A percentile compares a stretch with the other conserved stretches of the same genome.
These are phyloP conservation scores for Globisporangium canariense DNA, from an alignment of 352 stramenopile genomes.

Conservation along the genomic window DNA sequence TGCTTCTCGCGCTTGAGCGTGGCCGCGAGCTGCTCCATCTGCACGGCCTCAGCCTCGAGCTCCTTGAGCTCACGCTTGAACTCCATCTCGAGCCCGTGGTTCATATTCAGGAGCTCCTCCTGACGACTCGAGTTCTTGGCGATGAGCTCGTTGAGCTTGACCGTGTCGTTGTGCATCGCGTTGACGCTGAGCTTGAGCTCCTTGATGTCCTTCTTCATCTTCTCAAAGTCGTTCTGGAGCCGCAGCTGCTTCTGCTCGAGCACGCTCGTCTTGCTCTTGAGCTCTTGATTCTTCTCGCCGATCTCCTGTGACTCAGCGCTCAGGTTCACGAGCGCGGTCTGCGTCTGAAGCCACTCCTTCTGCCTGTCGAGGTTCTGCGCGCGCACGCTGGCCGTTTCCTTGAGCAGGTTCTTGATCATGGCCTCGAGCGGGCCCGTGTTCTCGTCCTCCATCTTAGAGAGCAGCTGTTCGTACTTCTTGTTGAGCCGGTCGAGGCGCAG, in stretches of 20 bases:
- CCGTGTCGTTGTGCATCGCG: constrained; percentile 90
- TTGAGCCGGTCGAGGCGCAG: constrained; percentile 91
- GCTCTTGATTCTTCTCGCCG: constrained; percentile 86
- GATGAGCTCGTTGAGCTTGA: constrained; percentile 92
- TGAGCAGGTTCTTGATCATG: constrained; percentile 91
- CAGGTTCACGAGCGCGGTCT: constrained; percentile 89
- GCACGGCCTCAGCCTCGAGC: constrained; percentile 75
- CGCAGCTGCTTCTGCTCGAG: constrained; percentile 88
- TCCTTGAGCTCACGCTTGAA: constrained; percentile 91
- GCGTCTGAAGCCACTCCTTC: constrained; percentile 88
- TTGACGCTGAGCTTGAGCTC: constrained; percentile 65
- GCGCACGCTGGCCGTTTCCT: constrained; percentile 78
- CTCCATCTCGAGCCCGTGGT: constrained; percentile 87
- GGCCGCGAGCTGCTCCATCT: constrained; percentile 70
- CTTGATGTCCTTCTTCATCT: constrained; percentile 81
- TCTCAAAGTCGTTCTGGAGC: constrained; percentile 80
- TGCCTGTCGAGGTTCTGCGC: constrained; percentile 77
- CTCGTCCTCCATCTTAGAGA: constrained; percentile 87
- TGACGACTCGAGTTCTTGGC: constrained; percentile 78
- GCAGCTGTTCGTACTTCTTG: constrained; percentile 92
- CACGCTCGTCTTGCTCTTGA: constrained; percentile 88
- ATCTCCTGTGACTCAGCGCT: constrained; percentile 87
- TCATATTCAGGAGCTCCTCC: constrained; percentile 82
- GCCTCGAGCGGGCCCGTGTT: constrained; percentile 92
- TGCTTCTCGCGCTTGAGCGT: constrained; percentile 83